phyloP scores from a whole-genome alignment of 768 basidiomycete genomes.

The Chalciporus pseudorubinellus region DNA sequence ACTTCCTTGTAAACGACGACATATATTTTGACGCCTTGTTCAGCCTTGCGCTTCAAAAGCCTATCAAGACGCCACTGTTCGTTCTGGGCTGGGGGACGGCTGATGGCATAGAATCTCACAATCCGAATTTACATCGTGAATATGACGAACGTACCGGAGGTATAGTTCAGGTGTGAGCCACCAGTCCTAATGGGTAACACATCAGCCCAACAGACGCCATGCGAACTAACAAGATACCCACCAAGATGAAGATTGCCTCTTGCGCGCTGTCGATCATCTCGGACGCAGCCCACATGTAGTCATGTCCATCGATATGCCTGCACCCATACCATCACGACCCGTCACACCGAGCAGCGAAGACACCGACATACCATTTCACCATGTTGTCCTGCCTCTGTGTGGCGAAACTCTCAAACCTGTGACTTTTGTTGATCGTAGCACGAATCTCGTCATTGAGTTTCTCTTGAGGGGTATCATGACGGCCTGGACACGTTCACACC shows the following conservation, averaged over 20 bases:
- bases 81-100: conserved; percentile 79
- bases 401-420: conserved; percentile 88
- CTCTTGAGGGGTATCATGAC: conserved; percentile 78
- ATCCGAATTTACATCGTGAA: background rate
- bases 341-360: too few species aligned
- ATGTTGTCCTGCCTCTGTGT: conserved; percentile 62
- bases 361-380: conserved; percentile 69
- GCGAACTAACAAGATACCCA: conserved; percentile 27
- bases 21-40: conserved; percentile 89
- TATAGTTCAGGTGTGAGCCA: conserved; percentile 96
- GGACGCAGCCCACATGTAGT: conserved; percentile 94
- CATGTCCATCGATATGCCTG: conserved; percentile 92
- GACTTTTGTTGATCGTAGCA: conserved; percentile 68
- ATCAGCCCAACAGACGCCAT: too few species aligned
- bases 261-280: conserved; percentile 82
- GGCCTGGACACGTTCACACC: conserved; percentile 33
- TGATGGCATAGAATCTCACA: conserved; percentile 6
- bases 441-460: conserved; percentile 68
- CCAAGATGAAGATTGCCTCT: conserved; percentile 87
- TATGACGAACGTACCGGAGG: conserved; percentile 48
- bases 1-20: conserved; percentile 97
- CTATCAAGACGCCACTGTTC: conserved; percentile 89
- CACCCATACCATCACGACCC: too few species aligned
- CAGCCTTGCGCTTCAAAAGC: conserved; percentile 81
- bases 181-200: conserved; percentile 57